Percentiles rank a stretch among this genome's conserved stretches.
Conservation (phyloP, 192 early-diverging fungal species). For the Linnemannia elongata region DNA sequence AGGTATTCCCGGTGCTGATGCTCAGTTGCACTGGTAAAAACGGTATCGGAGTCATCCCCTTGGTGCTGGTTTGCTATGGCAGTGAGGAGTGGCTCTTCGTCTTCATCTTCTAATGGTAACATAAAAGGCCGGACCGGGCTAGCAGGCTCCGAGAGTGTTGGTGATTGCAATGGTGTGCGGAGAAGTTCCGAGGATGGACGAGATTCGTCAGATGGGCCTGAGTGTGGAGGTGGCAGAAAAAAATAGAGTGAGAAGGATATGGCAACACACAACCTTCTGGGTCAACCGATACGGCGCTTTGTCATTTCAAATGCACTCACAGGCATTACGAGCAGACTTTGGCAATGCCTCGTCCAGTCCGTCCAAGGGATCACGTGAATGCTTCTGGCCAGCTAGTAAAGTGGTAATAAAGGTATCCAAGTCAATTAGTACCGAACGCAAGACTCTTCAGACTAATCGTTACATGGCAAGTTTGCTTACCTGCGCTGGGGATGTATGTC, state of each 20-base stretch:
- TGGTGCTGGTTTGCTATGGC: neutral
- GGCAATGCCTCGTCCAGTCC: conserved; percentile 5
- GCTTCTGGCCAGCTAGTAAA: too few relatives aligned
- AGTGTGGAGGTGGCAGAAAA: conserved; percentile 3
- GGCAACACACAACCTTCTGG: neutral
- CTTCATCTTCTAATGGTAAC: neutral
- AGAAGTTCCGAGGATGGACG: conserved; percentile 5
- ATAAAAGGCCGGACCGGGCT: conserved; percentile 14
- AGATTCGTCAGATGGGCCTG: neutral
- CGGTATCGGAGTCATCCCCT: neutral
- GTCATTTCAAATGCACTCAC: neutral
- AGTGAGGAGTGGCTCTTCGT: neutral
- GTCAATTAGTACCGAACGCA: neutral
- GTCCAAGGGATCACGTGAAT: conserved; percentile 10
- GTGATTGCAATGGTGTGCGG: conserved; percentile 19
- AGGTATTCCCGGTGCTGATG: neutral
- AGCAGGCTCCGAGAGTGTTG: neutral
- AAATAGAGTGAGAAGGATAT: neutral
- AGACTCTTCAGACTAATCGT: neutral
- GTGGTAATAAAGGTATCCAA: neutral
- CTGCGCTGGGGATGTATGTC: neutral
- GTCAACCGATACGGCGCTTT: neutral
- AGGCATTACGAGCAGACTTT: conserved; percentile 15
- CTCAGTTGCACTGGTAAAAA: conserved; percentile 8
- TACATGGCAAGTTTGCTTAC: conserved; percentile 8